A percentile compares a stretch with the other conserved stretches of the same genome.
phyloP scores from a whole-genome alignment of 176 grass and related monocot species.

The Juncus effusus region DNA sequence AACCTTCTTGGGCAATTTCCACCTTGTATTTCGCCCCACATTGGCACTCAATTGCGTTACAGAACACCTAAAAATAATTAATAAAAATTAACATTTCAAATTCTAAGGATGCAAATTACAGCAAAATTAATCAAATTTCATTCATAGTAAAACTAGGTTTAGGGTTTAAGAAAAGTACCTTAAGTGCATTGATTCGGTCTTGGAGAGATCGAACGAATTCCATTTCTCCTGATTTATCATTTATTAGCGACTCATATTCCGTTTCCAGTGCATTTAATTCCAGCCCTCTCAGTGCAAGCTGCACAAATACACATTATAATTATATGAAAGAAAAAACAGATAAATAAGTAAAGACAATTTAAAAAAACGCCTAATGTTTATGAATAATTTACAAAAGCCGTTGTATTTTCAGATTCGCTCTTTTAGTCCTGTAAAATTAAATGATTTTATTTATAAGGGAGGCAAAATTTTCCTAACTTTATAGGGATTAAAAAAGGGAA shows the following conservation, averaged over 20 bases:
- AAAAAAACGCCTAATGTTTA: not conserved
- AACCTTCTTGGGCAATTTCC: conserved; percentile 31
- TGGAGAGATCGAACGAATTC: conserved; percentile 64
- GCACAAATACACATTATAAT: conserved; percentile 25
- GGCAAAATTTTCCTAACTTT: no score
- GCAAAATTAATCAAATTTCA: not conserved
- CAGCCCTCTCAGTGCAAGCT: conserved; percentile 55
- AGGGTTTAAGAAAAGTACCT: conserved; percentile 37
- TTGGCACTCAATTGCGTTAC: conserved; percentile 45
- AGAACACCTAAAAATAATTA: conserved; percentile 43
- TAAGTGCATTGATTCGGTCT: conserved; percentile 50
- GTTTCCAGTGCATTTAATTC: conserved; percentile 57
- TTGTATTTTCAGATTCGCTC: no score
- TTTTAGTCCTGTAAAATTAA: no score
- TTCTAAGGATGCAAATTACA: not conserved
- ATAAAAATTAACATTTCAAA: not conserved
- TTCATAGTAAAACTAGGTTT: not conserved
- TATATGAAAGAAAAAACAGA: conserved; percentile 5
- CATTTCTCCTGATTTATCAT: conserved; percentile 63
- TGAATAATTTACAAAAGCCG: no score
- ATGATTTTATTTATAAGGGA: no score
- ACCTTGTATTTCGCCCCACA: conserved; percentile 73
- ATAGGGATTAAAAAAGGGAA: no score
- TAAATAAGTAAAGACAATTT: not conserved
- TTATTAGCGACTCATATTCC: conserved; percentile 54